These are phyloP conservation scores for Nigrograna mackinnonii DNA, from an alignment of 2,329 filamentous ascomycete genomes.

Conservation along the genomic window DNA sequence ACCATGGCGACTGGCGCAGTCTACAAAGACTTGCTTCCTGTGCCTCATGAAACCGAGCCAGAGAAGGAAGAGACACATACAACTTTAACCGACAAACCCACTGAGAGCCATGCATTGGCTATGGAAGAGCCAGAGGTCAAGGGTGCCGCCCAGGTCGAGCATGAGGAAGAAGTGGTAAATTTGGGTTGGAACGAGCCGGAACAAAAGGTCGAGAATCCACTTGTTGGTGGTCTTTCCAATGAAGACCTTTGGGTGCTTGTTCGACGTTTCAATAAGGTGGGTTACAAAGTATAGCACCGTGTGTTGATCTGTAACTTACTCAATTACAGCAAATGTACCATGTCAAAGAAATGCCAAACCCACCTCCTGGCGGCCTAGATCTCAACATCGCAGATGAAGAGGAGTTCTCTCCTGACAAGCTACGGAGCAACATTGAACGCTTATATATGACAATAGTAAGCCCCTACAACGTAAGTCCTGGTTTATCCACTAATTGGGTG, in stretches of 20 bases:
- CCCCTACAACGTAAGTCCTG: not conserved
- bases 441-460: conserved; percentile 75
- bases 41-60: conserved; percentile 35
- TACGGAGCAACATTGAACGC: conserved; percentile 76
- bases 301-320: not conserved
- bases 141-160: conserved; percentile 48
- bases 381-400: conserved; percentile 82
- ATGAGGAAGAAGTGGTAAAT: conserved; percentile 61
- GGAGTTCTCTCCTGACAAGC: conserved; percentile 82
- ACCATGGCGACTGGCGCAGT: conserved; percentile 31
- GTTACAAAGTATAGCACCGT: not conserved
- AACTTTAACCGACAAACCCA: conserved; percentile 46
- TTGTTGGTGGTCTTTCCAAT: conserved; percentile 71
- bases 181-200: conserved; percentile 71
- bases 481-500: conserved; percentile 8
- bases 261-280: conserved; percentile 73
- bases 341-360: conserved; percentile 68
- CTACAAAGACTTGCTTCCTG: conserved; percentile 41
- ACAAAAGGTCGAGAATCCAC: conserved; percentile 58
- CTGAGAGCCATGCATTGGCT: conserved; percentile 52
- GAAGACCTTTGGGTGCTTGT: conserved; percentile 75
- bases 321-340: conserved; percentile 62
- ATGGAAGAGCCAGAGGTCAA: conserved; percentile 44
- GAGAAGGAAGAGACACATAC: conserved; percentile 27
- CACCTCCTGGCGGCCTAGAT: conserved; percentile 71